Evolutionary conservation across 345 rosid genomes (phyloP), one percentile per base, ranked within the genome.

Genomic region (Garcia nutans): DNA sequence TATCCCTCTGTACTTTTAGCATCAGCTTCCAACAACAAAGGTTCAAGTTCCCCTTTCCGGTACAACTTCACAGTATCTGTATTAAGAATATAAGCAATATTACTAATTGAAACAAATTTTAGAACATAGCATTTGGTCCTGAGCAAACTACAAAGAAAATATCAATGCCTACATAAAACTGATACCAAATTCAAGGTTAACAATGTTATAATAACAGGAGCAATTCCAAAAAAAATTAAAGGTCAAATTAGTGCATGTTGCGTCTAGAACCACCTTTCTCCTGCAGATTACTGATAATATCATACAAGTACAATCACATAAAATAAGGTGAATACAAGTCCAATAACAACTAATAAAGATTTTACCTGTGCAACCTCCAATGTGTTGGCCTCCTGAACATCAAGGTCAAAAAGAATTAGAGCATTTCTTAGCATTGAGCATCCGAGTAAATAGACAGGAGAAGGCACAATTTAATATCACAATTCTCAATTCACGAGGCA

Each of bases 291-390:
- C 2, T 28, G 26, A 33, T 2, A 73, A 24, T 62, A 41, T 13
- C 8, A 72, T 71, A 47, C 54, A 33, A 47, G 65, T 71, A 47
- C 54, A 33, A 47, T 47, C 33, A 50, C 26, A 16, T 20, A 42
- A 71, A 24, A 54, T 3, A 3, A 20, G 1, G 57, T 15, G 5
- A 65, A 37, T 10, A 65, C 10, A 54, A 64, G 52, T 37, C n/a
- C 6, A 5, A 23, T 41, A 28, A 31, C 42, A 61, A 2, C 50
- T 15, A 9, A 41, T 61, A 26, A 70, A 37, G 65, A 64, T 13
- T 57, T 71, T 87, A 93, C 99, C 99, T 88, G 98, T 83, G 83
- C 96, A 96, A 70, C 99, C 98, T 20, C 99, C 98, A 23, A 96
- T 84, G 82, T 93, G 99, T 74, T 90, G 88, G 49, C 96, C 97